phyloP scores from a whole-genome alignment of 371 early-diverging fungal species.

The Mortierella sp. region DNA sequence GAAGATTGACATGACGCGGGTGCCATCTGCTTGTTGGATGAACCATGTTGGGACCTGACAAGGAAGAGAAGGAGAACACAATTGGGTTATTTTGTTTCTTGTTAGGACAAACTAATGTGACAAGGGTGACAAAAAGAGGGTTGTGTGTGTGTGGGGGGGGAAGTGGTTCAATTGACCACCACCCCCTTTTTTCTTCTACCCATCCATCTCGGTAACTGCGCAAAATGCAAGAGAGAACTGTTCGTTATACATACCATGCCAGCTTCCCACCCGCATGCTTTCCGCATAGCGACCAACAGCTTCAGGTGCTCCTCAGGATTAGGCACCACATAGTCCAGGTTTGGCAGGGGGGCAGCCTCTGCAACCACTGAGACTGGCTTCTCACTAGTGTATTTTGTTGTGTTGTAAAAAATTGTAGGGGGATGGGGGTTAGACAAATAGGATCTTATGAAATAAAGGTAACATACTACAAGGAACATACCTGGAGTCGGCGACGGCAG shows the following conservation, averaged over 20 bases:
- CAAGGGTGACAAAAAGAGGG: not conserved
- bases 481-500: not conserved
- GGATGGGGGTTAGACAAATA: not conserved
- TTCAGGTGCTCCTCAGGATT: conserved; percentile 47
- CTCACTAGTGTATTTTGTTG: not conserved
- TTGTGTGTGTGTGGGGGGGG: not conserved
- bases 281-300: conserved; percentile 43
- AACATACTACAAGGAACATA: not conserved
- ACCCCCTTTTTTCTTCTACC: not conserved
- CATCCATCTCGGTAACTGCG: too few species aligned
- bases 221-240: not conserved
- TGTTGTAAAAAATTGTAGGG: not conserved
- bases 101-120: not conserved
- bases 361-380: not conserved
- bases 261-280: conserved; percentile 51
- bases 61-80: not conserved
- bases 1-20: conserved; percentile 42
- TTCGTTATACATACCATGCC: conserved; percentile 18
- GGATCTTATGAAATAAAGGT: not conserved
- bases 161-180: not conserved
- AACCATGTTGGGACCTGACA: conserved; percentile 49
- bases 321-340: conserved; percentile 43
- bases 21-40: conserved; percentile 41
- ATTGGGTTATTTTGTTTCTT: not conserved
- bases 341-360: conserved; percentile 1